A percentile compares a stretch with the other conserved stretches of the same genome.
phyloP scores from a whole-genome alignment of 2,329 filamentous ascomycete genomes.

The Coleophoma eucalyptorum region DNA sequence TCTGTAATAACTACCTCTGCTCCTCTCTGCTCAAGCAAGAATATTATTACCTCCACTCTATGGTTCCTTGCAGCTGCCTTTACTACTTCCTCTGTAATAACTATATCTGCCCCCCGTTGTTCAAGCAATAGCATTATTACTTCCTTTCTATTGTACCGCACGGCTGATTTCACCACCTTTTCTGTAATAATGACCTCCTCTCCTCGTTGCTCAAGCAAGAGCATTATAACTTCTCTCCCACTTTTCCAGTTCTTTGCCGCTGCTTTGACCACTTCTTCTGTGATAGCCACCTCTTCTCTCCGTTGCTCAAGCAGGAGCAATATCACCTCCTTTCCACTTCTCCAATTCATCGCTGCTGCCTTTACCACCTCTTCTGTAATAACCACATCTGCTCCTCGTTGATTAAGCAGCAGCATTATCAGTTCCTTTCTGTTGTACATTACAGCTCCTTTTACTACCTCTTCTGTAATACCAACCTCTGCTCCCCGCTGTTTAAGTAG shows the following conservation, averaged over 20 bases:
- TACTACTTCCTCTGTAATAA: not conserved
- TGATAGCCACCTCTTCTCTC: not conserved
- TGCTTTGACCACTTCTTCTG: not conserved
- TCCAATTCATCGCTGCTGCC: not conserved
- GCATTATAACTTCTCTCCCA: not conserved
- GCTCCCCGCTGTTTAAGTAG: not conserved
- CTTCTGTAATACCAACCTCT: not conserved
- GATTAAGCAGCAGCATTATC: not conserved
- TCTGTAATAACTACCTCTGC: no score
- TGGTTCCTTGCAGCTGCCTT: not conserved
- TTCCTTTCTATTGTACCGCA: not conserved
- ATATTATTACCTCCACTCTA: not conserved
- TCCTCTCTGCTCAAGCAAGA: no score
- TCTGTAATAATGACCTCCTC: not conserved
- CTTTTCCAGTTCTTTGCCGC: not conserved
- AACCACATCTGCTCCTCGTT: no score
- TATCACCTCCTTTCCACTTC: not conserved
- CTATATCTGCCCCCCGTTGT: not conserved
- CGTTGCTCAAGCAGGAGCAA: not conserved
- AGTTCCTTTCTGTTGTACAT: not conserved
- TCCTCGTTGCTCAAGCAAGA: not conserved
- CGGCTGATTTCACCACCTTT: not conserved
- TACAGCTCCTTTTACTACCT: not conserved
- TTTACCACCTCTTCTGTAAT: not conserved
- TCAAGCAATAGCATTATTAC: not conserved